Evolutionary conservation across 345 rosid genomes (phyloP).

Genomic region (Erucastrum elatum): DNA sequence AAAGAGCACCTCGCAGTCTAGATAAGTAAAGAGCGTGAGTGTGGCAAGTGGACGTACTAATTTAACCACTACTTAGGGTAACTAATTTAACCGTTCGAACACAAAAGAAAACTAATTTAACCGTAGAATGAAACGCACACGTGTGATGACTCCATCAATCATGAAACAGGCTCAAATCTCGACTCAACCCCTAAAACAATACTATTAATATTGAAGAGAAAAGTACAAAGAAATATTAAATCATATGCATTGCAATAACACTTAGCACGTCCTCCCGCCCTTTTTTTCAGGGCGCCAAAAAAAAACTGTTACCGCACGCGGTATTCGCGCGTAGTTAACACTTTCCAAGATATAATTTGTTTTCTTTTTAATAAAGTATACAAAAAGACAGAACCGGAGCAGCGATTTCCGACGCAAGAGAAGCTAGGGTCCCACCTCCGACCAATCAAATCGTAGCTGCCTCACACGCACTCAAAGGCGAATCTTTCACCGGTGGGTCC

Average conservation of each 20-base stretch:
- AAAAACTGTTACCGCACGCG: slow-evolving; percentile 15
- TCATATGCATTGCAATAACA: neutral
- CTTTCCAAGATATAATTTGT: neutral
- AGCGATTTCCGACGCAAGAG: slow-evolving; percentile 20
- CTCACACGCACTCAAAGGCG: slow-evolving; percentile 32
- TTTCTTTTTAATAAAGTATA: neutral
- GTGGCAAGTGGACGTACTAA: neutral
- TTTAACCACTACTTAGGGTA: neutral
- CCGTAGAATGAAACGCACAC: slow-evolving; percentile 13
- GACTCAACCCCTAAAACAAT: neutral
- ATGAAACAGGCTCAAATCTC: slow-evolving; percentile 27
- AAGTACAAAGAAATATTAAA: neutral
- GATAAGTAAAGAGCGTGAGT: neutral
- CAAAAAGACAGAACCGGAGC: slow-evolving; percentile 12
- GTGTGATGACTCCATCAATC: slow-evolving; percentile 32
- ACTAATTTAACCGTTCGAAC: neutral
- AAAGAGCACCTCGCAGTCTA: neutral
- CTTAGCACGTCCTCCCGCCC: slow-evolving; percentile 35
- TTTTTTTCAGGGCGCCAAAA: slow-evolving; percentile 29
- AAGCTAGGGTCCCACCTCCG: slow-evolving; percentile 8
- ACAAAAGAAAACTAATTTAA: neutral
- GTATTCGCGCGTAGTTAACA: neutral
- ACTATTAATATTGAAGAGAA: neutral
- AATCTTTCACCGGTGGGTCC: slow-evolving; percentile 22
- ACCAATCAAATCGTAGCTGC: slow-evolving; percentile 32